A percentile compares a stretch with the other conserved stretches of the same genome.
phyloP scores from a whole-genome alignment of 1,284 basidiomycete genomes.

The Tylopilus sp. region DNA sequence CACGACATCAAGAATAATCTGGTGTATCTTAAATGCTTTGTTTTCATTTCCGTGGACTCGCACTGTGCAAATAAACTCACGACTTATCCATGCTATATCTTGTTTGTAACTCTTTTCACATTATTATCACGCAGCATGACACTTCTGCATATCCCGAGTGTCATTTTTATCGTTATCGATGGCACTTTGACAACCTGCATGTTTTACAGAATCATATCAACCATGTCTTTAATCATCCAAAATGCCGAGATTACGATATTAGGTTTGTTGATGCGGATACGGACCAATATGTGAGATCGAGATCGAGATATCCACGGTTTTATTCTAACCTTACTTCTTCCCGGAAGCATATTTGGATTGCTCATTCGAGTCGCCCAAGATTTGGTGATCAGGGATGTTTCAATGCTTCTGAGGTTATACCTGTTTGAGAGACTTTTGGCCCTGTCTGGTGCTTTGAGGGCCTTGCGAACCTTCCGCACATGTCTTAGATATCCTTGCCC shows the following conservation, averaged over 20 bases:
- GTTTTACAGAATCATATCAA: constrained; percentile 43
- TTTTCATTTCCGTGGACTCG: neutral
- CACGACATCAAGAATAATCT: neutral
- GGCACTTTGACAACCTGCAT: constrained; percentile 45
- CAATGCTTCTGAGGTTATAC: neutral
- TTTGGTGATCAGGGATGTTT: constrained; percentile 19
- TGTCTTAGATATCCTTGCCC: constrained; percentile 44
- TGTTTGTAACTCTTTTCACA: neutral
- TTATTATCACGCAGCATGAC: constrained; percentile 37
- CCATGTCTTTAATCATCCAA: constrained; percentile 38
- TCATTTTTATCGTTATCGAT: constrained; percentile 23
- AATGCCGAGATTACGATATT: constrained; percentile 37
- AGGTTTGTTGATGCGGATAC: constrained; percentile 43
- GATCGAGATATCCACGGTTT: neutral
- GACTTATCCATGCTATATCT: neutral
- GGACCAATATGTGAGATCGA: constrained; percentile 43
- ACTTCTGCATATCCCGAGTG: constrained; percentile 30
- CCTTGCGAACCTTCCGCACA: constrained; percentile 32
- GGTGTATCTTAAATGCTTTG: neutral
- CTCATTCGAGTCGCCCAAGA: constrained; percentile 34
- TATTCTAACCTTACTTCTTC: constrained; percentile 9
- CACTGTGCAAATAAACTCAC: neutral
- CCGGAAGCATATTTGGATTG: constrained; percentile 39
- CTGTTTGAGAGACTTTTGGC: constrained; percentile 25
- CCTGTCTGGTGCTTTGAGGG: constrained; percentile 43